Base-by-base conservation (phyloP, 306 rosid species). In the Boehmeria nivea region DNA sequence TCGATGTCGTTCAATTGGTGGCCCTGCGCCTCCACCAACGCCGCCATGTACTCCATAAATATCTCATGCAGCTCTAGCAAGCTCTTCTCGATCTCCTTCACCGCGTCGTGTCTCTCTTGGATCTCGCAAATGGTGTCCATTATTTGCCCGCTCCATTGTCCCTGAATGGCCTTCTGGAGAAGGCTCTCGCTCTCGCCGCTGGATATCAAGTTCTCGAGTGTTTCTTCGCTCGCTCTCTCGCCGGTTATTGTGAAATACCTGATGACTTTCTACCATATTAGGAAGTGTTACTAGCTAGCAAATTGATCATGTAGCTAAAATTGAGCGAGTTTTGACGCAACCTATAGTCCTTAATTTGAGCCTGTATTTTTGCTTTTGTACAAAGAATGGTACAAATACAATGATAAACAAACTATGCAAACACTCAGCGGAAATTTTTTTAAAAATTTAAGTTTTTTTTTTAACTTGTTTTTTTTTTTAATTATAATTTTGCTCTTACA, bases 41-140 rank as follows among this genome's bases (percentile, higher is more conserved):
- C 95, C 2, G 96, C 99, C 99, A 91, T 91, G 71, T n/a, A n/a
- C n/a, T 91, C 99, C 75, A 91, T 47, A 65, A 87, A 91, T 0
- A 87, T 83, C 44, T 87, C 96, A 49, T 91, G 99, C 15, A 91
- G 61, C 66, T 91, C 99, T 1, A 91, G 76, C 80, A 91, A 71
- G 21, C 79, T 91, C 66, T 79, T 84, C 94, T 91, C 99, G n/a
- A 91, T 87, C 63, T 87, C 99, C 78, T 91, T 91, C 25, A 91
- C 96, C 23, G 99, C 87, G 43, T 87, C 99, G 17, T 91, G 99
- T 21, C 99, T 77, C 26, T 91, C 99, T 59, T 91, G 99, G 43
- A 91, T 91, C 54, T 91, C 99, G 4, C 95, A 87, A 26, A 91
- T 91, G 11, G 96, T 81, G 66, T 91, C 99, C 94, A 91, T 70